Evolutionary conservation across 306 rosid genomes (phyloP).

Genomic region (Inga oerstediana): DNA sequence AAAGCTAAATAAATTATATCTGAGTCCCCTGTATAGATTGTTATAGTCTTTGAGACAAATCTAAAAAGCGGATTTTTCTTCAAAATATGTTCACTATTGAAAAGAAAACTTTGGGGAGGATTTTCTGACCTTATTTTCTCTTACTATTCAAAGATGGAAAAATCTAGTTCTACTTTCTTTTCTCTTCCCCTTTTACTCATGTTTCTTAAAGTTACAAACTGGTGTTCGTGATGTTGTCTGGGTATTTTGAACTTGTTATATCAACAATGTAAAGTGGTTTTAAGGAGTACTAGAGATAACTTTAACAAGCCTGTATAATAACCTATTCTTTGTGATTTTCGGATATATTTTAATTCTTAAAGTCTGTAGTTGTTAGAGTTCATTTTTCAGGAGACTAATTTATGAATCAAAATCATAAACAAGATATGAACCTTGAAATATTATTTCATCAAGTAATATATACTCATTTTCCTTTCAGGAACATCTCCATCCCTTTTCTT

Average conservation of each 20-base stretch:
- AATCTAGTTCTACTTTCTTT: too few relatives aligned
- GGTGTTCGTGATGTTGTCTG: not conserved
- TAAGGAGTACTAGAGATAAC: not conserved
- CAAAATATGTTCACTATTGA: not conserved
- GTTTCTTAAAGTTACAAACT: not conserved
- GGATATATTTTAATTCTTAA: not conserved
- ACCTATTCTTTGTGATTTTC: not conserved
- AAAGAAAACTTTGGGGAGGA: not conserved
- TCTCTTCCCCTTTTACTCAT: not conserved
- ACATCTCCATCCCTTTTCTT: not conserved
- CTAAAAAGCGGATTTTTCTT: not conserved
- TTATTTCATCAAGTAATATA: not conserved
- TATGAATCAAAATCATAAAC: not conserved
- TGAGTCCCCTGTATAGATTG: not conserved
- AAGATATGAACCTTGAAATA: not conserved
- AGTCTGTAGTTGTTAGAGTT: not conserved
- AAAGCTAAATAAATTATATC: too few relatives aligned
- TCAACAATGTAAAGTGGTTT: too few relatives aligned
- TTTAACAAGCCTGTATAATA: too few relatives aligned
- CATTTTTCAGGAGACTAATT: not conserved
- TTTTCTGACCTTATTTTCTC: too few relatives aligned
- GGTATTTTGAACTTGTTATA: not conserved
- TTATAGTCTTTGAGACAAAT: not conserved
- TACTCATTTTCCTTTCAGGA: not conserved
- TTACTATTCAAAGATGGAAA: too few relatives aligned